Percentiles rank a stretch among this genome's conserved stretches.
Evolutionary conservation across 169 alveolate species (phyloP).

Genomic region (Cryptosporidium parvum): DNA sequence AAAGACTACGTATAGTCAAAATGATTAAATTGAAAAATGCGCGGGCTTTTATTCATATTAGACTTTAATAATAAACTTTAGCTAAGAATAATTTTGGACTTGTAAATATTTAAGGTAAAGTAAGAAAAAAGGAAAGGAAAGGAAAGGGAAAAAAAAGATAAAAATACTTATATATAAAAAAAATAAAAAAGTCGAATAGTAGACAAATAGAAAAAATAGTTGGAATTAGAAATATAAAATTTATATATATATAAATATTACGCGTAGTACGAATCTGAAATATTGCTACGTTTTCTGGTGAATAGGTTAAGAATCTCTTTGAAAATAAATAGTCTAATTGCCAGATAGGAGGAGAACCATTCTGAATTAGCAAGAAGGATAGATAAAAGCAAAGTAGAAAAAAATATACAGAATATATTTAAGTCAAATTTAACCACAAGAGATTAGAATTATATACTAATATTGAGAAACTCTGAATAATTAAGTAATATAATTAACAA

Average conservation of each 20-base stretch:
- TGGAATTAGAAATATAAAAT: constrained; percentile 14
- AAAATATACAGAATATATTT: not conserved
- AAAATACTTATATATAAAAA: not conserved
- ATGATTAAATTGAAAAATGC: not conserved
- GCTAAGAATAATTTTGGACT: not conserved
- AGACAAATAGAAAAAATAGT: constrained; percentile 17
- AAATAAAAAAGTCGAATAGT: constrained; percentile 1
- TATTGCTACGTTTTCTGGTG: constrained; percentile 1
- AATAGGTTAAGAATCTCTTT: not conserved
- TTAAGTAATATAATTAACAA: not conserved
- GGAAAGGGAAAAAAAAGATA: not conserved
- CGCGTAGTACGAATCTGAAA: not conserved
- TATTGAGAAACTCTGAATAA: not conserved
- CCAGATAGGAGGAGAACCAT: not conserved
- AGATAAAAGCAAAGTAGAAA: not conserved
- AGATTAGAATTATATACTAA: not conserved
- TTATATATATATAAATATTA: too few species aligned
- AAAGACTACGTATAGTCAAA: not conserved
- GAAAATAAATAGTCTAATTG: not conserved
- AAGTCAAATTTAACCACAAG: not conserved
- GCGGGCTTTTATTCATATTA: not conserved
- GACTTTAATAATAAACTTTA: not conserved
- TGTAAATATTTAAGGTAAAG: not conserved
- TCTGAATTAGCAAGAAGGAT: not conserved
- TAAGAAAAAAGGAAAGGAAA: not conserved